Base-by-base conservation (phyloP, 1,284 basidiomycete species). In the Ceratobasidium sp. region DNA sequence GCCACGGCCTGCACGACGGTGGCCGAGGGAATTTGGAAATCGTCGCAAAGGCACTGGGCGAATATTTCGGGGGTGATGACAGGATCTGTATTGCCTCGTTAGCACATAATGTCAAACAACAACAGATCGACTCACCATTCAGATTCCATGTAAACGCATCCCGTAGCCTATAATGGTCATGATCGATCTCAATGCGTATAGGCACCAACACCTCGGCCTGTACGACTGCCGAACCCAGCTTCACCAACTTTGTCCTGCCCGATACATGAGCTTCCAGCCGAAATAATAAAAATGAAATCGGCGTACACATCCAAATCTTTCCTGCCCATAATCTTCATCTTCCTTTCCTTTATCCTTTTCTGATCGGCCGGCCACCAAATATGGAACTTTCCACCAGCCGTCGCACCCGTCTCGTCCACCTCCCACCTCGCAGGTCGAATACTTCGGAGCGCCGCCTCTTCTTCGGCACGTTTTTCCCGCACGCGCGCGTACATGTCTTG, bases 81-180 rank as follows among this genome's bases (percentile, higher is more conserved):
- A 1, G 93, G 90, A 82, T 98, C 97, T 94, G 80, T 62, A 22
- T 41, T 8, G n/a, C 77, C 34, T 72, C 24, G 75, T 41, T 66
- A 59, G 59, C 74, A 75, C 75, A 46, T 39, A 64, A 58, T 43
- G 41, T 51, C 43, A 74, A 62, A 16, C 22, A 14, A 39, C 34
- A 61, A 37, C 49, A 16, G 19, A 0, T 9, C 1, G 14, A 83
- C 88, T 68, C 75, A 95, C 95, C 95, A 78, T 93, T 91, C 68
- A 96, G 84, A 80, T 99, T 98, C 97, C 97, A 99, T 43, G 97
- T 89, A 82, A 99, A 98, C 0, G 97, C 96, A 81, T 99, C 97
- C 48, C 95, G 89, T 85, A 98, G 90, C 82, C 92, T 94, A 81
- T 93, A 92, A 80, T 94, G 92, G 65, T 88, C 87, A 72, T 97